Conservation (phyloP, 1,284 basidiomycete genomes). For the Cutaneotrichosporon sp. region DNA sequence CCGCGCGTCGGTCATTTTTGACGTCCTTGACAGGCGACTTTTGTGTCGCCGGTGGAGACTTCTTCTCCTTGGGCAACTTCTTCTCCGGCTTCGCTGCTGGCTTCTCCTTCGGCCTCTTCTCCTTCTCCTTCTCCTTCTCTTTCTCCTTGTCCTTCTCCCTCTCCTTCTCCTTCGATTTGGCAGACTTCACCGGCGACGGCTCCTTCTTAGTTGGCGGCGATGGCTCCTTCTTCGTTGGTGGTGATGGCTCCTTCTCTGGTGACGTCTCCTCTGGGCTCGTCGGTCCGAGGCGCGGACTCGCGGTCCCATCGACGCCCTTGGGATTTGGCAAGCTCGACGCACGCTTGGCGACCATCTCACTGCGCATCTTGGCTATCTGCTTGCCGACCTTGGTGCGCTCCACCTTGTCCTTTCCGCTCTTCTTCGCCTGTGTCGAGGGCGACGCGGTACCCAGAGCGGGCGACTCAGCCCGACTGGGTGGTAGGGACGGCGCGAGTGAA, state of each 20-base stretch:
- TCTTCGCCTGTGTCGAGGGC: conserved; percentile 3
- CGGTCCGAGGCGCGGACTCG: conserved; percentile 13
- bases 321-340: conserved; percentile 22
- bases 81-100: not conserved
- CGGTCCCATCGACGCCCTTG: conserved; percentile 12
- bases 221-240: not conserved
- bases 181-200: not conserved
- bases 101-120: conserved; percentile 3
- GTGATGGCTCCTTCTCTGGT: not conserved
- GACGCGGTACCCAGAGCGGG: conserved; percentile 4
- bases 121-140: too few species aligned
- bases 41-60: not conserved
- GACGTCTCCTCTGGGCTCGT: not conserved
- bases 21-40: not conserved
- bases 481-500: not conserved
- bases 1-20: too few species aligned
- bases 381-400: conserved; percentile 25
- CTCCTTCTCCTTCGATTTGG: conserved; percentile 1
- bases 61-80: not conserved
- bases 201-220: not conserved
- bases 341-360: conserved; percentile 21
- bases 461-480: conserved; percentile 8
- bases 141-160: too few species aligned
- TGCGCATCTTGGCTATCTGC: conserved; percentile 29
- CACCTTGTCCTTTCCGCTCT: conserved; percentile 7